phyloP scores from a whole-genome alignment of 352 stramenopile species.

The Saprolegnia diclina region DNA sequence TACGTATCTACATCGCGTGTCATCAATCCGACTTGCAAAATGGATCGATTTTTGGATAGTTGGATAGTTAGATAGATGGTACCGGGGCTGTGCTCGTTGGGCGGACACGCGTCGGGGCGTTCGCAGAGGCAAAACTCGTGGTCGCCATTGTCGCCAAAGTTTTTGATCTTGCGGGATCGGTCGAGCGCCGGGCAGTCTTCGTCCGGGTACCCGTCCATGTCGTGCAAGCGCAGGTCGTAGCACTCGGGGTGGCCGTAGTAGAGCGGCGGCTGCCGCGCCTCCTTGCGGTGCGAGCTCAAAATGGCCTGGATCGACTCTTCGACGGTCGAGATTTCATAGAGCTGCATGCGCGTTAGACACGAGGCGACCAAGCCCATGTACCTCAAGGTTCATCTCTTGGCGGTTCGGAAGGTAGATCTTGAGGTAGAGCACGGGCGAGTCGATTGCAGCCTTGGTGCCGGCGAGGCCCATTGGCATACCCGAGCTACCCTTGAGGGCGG shows the following conservation, averaged over 20 bases:
- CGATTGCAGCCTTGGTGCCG: constrained; percentile 35
- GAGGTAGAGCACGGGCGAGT: constrained; percentile 55
- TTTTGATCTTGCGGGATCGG: constrained; percentile 84
- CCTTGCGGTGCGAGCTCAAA: constrained; percentile 59
- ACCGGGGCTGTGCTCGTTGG: constrained; percentile 38
- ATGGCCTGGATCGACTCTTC: constrained; percentile 85
- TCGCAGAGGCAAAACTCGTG: constrained; percentile 87
- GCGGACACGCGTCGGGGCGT: constrained; percentile 73
- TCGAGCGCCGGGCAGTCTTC: constrained; percentile 84
- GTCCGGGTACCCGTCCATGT: constrained; percentile 76
- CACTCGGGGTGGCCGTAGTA: constrained; percentile 85
- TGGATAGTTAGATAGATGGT: no score
- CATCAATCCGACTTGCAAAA: no score
- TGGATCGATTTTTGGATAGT: no score
- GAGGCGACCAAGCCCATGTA: constrained; percentile 27
- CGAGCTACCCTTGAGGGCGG: constrained; percentile 57
- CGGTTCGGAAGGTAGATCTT: constrained; percentile 82
- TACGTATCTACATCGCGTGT: no score
- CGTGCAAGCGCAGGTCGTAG: constrained; percentile 80
- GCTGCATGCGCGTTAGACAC: constrained; percentile 32
- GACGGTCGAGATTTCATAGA: constrained; percentile 82
- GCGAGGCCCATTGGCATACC: constrained; percentile 44
- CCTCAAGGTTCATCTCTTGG: constrained; percentile 84
- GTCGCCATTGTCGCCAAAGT: constrained; percentile 82
- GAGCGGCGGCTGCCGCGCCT: constrained; percentile 51